Percentiles rank a stretch among this genome's conserved stretches.
These are phyloP conservation scores for Aspergillus biplanus DNA, from an alignment of 495 filamentous ascomycete species.

Conservation along the genomic window DNA sequence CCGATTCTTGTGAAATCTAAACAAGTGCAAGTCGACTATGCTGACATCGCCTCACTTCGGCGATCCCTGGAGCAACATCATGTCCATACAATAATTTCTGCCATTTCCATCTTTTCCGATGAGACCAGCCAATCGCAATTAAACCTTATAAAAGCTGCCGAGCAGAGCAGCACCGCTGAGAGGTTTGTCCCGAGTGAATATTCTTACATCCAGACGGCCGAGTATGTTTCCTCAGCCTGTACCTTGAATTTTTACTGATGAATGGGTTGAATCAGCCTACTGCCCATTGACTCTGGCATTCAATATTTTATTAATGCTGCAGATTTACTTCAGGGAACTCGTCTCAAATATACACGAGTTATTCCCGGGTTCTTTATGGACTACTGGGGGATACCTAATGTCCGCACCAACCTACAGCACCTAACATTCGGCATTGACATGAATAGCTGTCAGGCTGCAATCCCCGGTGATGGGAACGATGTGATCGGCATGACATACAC, in stretches of 20 bases:
- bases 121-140: conserved; percentile 41
- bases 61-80: conserved; percentile 47
- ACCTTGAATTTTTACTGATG: not conserved
- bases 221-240: conserved; percentile 25
- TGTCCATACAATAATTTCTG: conserved; percentile 57
- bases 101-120: conserved; percentile 42
- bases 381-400: conserved; percentile 54
- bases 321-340: conserved; percentile 28
- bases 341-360: conserved; percentile 53
- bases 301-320: conserved; percentile 40
- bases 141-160: conserved; percentile 55
- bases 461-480: conserved; percentile 55
- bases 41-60: conserved; percentile 39
- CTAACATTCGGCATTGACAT: conserved; percentile 52
- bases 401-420: conserved; percentile 45
- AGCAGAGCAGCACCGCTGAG: conserved; percentile 44
- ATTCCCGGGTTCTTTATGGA: conserved; percentile 59
- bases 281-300: conserved; percentile 41
- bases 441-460: conserved; percentile 46
- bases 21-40: conserved; percentile 46
- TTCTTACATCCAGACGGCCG: conserved; percentile 42
- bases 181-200: conserved; percentile 56
- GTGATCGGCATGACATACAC: conserved; percentile 56
- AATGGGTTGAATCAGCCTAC: conserved; percentile 25
- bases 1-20: conserved; percentile 11